Base-by-base conservation (phyloP, 2,329 filamentous ascomycete genomes). In the Dendrostoma leiphaemia region DNA sequence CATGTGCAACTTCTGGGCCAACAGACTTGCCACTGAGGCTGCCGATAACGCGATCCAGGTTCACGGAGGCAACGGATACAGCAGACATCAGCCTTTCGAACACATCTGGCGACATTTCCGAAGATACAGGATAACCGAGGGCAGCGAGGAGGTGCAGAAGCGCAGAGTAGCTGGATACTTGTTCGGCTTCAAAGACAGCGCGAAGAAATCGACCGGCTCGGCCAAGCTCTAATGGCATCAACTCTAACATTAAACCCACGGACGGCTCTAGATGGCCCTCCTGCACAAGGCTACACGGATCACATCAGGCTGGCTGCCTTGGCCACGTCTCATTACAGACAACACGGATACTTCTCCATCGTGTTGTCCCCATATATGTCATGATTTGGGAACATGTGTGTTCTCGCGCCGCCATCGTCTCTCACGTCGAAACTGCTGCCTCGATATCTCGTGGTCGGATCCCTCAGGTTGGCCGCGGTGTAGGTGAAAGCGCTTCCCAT, bases 1-100 rank as follows among this genome's bases (percentile, higher is more conserved):
- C 51, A 85, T 86, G 83, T 86, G 83, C 67, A 86, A 85, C 62
- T 86, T 84, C 64, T 86, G 80, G 74, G 82, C 81, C 1, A 85
- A 85, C 62, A 69, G 83, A 32, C 65, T 86, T 34, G 83, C 79
- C 49, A 82, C 77, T 10, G 74, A 85, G 63, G 80, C 82, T 3
- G 83, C 83, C 2, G 83, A 86, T 63, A 72, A 77, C 28, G 83
- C 83, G 3, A 86, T 86, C 26, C 83, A 86, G 70, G 77, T 84
- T 10, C 77, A 82, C 62, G 83, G 83, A 6, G 81, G 81, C 0
- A 78, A 80, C 62, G 81, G 82, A 1, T 85, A 85, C 63, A 79
- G 75, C 37, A 69, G 81, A 34, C 79, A 83, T 56, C 75, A 76
- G 58, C 81, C 81, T 1, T 86, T 86, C 61, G 82, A 86, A 67